These are phyloP conservation scores for Fusarium scirpi DNA, from an alignment of 2,329 filamentous ascomycete species.

Conservation along the genomic window DNA sequence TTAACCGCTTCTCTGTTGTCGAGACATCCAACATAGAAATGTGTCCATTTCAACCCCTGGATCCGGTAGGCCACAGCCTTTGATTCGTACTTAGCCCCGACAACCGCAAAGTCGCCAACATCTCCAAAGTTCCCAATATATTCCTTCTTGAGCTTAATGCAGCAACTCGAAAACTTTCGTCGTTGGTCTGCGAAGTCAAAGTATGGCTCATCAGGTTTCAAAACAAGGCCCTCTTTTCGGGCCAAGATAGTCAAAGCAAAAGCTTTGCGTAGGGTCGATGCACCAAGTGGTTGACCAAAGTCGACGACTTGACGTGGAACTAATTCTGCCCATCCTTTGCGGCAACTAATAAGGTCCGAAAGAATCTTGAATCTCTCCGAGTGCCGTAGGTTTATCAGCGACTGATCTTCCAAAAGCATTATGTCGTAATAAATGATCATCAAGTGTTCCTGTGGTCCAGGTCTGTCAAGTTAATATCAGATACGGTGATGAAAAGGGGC, in stretches of 20 bases:
- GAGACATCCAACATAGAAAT: constrained; percentile 83
- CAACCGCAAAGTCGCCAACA: constrained; percentile 82
- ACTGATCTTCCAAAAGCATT: constrained; percentile 65
- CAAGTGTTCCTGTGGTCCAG: constrained; percentile 64
- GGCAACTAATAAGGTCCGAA: constrained; percentile 61
- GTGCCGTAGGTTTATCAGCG: constrained; percentile 64
- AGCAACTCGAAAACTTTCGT: constrained; percentile 60
- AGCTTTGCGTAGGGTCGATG: constrained; percentile 66
- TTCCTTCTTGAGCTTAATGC: constrained; percentile 90
- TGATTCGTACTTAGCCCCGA: constrained; percentile 80
- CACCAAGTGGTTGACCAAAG: constrained; percentile 66
- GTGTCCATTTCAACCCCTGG: constrained; percentile 75
- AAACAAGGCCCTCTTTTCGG: constrained; percentile 80
- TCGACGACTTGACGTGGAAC: constrained; percentile 76
- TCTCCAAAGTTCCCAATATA: constrained; percentile 84
- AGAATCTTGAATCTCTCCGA: constrained; percentile 72
- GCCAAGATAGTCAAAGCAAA: constrained; percentile 76
- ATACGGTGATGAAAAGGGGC: constrained; percentile 18
- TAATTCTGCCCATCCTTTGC: constrained; percentile 73
- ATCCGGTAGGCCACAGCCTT: constrained; percentile 69
- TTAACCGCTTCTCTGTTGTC: constrained; percentile 72
- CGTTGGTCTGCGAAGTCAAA: constrained; percentile 65
- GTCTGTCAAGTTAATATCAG: constrained; percentile 50
- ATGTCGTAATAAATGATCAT: constrained; percentile 74
- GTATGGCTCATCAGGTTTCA: constrained; percentile 86